Evolutionary conservation across 306 rosid genomes (phyloP), one percentile per base, ranked within the genome.

Genomic region (Abrus pulchellus): DNA sequence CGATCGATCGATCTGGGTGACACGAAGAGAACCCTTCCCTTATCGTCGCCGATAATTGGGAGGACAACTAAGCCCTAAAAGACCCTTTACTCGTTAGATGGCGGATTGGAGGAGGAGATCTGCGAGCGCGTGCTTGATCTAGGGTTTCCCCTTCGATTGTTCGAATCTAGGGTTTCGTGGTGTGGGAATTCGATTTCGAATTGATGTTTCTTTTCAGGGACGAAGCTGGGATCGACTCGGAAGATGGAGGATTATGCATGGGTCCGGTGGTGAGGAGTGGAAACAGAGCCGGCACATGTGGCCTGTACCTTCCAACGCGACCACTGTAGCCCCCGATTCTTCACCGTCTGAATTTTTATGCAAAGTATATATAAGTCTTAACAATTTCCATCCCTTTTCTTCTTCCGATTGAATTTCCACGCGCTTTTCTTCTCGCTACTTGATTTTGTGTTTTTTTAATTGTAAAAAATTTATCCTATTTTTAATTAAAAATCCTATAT

Each of bases 201-300:
- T 95, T 93, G 96, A 95, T 95, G 99, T 88, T 95, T 88, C 91
- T 84, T 84, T 85, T 89, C 77, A 82, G 86, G 94, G 84, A 75
- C 76, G 92, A 85, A 74, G 84, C 54, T 82, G 86, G 91, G 92
- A 87, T 94, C 91, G 90, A 90, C 84, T 82, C 74, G 87, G 86
- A 80, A 80, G 87, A 93, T 94, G 99, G 93, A 83, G 90, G 97
- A 93, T 83, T 90, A 90, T 95, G 96, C 97, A 89, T 92, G 99
- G 97, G 90, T 89, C 73, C 83, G 88, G 88, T 84, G 88, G 90
- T 94, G 97, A 94, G 89, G 72, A 89, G 84, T 87, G 92, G 90
- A 93, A 85, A 89, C 90, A 86, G 87, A 90, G 86, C 76, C 93
- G 92, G 99, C 99, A 95, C 97, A 95, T 95, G 99, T 95, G 97